phyloP scores from a whole-genome alignment of 129 eudicot species.

The Chrysanthemum seticuspe region DNA sequence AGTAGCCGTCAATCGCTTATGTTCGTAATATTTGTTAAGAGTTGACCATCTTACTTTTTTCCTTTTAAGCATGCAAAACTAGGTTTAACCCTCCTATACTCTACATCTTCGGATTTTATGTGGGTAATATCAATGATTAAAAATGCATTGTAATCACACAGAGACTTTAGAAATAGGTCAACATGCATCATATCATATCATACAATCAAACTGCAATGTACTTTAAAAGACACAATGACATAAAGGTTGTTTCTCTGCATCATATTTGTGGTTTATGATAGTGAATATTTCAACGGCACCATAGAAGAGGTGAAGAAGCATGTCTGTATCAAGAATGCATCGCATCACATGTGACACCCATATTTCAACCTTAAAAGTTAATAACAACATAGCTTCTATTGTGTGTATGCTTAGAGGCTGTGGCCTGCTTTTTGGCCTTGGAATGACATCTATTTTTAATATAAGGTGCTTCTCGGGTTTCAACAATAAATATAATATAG shows the following conservation, averaged over 20 bases:
- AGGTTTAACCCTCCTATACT: not conserved
- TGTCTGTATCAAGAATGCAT: not conserved
- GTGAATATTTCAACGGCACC: not conserved
- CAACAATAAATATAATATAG: not conserved
- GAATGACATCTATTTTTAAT: too few species aligned
- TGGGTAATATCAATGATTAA: too few species aligned
- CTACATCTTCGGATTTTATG: too few species aligned
- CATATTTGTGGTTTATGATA: not conserved
- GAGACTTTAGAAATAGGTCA: too few species aligned
- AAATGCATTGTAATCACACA: too few species aligned
- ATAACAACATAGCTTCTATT: not conserved
- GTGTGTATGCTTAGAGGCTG: not conserved
- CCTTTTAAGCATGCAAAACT: not conserved
- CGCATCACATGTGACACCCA: not conserved
- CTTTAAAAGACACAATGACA: not conserved
- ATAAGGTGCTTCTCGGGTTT: too few species aligned
- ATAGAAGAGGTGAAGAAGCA: not conserved
- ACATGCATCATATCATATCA: too few species aligned
- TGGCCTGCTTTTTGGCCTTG: not conserved
- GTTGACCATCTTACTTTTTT: not conserved
- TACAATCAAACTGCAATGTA: not conserved
- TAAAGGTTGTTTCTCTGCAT: constrained; percentile 1
- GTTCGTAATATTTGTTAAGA: not conserved
- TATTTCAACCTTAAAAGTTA: not conserved
- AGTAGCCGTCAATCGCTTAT: constrained; percentile 1